phyloP scores from a whole-genome alignment of 768 basidiomycete species.

The Xerocomellus amylosporus region DNA sequence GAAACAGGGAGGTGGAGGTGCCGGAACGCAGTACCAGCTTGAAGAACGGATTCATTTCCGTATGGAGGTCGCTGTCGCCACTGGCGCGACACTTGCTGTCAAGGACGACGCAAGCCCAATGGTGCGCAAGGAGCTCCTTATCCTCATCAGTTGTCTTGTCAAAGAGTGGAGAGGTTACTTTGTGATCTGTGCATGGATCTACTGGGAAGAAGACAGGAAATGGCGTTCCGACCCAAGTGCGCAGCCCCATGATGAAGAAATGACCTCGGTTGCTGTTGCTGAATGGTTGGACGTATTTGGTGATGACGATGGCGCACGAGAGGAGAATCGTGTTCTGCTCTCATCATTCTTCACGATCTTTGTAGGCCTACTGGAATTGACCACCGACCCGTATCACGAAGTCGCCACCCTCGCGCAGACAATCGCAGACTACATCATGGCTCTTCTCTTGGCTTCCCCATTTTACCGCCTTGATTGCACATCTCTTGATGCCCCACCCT shows the following conservation, averaged over 20 bases:
- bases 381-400: conserved; percentile 90
- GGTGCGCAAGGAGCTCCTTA: conserved; percentile 90
- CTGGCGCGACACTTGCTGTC: conserved; percentile 81
- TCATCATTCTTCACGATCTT: conserved; percentile 96
- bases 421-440: conserved; percentile 89
- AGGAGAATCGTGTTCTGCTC: conserved; percentile 78
- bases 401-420: conserved; percentile 90
- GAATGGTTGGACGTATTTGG: conserved; percentile 77
- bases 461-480: conserved; percentile 73
- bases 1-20: conserved; percentile 79
- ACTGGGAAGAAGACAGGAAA: conserved; percentile 86
- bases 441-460: conserved; percentile 84
- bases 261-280: conserved; percentile 65
- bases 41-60: conserved; percentile 79
- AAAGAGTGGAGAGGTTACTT: conserved; percentile 97
- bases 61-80: conserved; percentile 90
- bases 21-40: conserved; percentile 71
- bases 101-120: conserved; percentile 95
- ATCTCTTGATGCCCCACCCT: conserved; percentile 51
- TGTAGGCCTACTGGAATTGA: conserved; percentile 82
- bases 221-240: conserved; percentile 44
- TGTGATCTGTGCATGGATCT: conserved; percentile 94
- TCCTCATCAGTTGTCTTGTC: conserved; percentile 88
- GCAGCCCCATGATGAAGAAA: conserved; percentile 59
- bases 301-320: conserved; percentile 62